These are phyloP conservation scores for Didymella lethalis DNA, from an alignment of 2,329 filamentous ascomycete genomes.

Conservation along the genomic window DNA sequence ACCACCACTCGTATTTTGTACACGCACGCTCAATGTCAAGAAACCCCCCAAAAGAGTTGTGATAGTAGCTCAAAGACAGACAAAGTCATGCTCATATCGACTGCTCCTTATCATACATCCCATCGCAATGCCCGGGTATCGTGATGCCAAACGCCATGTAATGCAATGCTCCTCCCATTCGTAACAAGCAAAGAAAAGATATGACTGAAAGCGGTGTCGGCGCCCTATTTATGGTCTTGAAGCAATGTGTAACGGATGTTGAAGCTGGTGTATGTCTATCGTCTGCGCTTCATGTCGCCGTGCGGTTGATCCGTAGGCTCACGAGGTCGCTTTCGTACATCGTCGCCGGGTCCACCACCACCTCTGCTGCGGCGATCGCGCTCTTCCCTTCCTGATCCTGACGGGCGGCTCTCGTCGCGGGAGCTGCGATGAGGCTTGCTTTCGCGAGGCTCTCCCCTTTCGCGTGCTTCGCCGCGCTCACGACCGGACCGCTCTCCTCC, in stretches of 20 bases:
- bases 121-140: slow-evolving; percentile 21
- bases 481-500: slow-evolving; percentile 24
- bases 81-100: not conserved
- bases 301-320: slow-evolving; percentile 37
- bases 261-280: slow-evolving; percentile 24
- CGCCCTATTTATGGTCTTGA: slow-evolving; percentile 12
- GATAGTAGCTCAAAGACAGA: too few relatives aligned
- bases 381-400: slow-evolving; percentile 38
- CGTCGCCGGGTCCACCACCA: slow-evolving; percentile 25
- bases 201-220: not conserved
- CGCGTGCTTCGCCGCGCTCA: slow-evolving; percentile 13
- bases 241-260: slow-evolving; percentile 12
- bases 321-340: slow-evolving; percentile 34
- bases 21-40: too few relatives aligned
- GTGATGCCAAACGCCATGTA: slow-evolving; percentile 26
- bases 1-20: too few relatives aligned
- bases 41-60: too few relatives aligned
- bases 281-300: slow-evolving; percentile 36
- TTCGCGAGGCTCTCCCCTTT: slow-evolving; percentile 19
- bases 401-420: slow-evolving; percentile 33
- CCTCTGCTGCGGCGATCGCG: slow-evolving; percentile 35
- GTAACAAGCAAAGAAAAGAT: not conserved
- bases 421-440: slow-evolving; percentile 36
- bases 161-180: slow-evolving; percentile 14
- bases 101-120: slow-evolving; percentile 2